Base-by-base conservation (phyloP, 2,329 filamentous ascomycete species). In the Aspergillus fumigatiaffinis region DNA sequence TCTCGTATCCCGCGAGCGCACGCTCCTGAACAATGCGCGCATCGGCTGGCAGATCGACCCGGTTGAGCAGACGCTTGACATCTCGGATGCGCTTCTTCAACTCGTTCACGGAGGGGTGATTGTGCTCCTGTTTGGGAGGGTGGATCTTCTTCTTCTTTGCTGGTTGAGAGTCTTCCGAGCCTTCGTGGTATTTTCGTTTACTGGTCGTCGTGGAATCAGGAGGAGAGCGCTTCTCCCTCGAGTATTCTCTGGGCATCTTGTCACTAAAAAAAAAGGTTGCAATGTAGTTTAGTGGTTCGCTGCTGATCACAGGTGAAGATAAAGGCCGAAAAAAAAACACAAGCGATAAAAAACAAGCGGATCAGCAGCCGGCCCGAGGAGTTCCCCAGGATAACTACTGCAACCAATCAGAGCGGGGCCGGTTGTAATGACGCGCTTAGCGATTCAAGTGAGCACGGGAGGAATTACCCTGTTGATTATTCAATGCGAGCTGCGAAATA, bases 1-100 rank as follows among this genome's bases (percentile, higher is more conserved):
- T 78, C 65, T 84, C 76, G 55, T 82, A 82, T 1, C 79, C 80
- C 55, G 77, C 76, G 25, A 87, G 68, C 51, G 84, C 84, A 48
- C 85, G 79, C 68, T 87, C 85, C 63, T 85, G 82, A 57, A 84
- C 78, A 38, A 85, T 76, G 35, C 82, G 77, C 20, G 82, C 76
- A 62, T 82, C 80, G 23, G 82, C 80, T 2, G 83, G 80, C 54
- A 87, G 73, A 41, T 79, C 76, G 17, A 74, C 55, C 46, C 68
- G 77, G 25, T 76, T 74, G 29, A 86, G 77, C 0, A 84, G 73
- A 8, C 84, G 79, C 59, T 76, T 80, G 41, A 84, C 71, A 63
- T 83, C 79, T 44, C 84, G 82, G 58, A 86, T 83, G 25, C 80
- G 79, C 58, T 74, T 77, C 64, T 84, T 85, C 56, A 85, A 73